Evolutionary conservation across 257 asterid genomes (phyloP).

Genomic region (Solanum megistacrolobum): DNA sequence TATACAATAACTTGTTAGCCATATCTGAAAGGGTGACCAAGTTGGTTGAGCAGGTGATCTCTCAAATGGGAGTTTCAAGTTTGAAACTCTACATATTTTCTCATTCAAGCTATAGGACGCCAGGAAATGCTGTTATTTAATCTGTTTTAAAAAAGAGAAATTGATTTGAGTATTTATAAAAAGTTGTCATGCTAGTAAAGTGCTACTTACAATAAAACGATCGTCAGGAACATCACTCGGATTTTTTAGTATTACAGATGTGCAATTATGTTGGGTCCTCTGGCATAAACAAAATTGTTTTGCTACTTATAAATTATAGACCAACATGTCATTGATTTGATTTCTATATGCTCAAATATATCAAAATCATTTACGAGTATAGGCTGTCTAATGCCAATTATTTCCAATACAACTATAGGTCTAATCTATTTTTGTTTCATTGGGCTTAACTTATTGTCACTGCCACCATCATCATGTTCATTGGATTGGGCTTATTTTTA

Average conservation of each 20-base stretch:
- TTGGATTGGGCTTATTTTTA: background rate
- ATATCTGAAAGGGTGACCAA: background rate
- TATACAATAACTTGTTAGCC: background rate
- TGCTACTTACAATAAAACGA: background rate
- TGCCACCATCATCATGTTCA: background rate
- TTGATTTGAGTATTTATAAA: no score
- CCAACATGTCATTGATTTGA: background rate
- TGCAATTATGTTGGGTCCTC: background rate
- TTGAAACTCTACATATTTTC: background rate
- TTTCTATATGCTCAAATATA: background rate
- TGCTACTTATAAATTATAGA: background rate
- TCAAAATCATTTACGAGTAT: background rate
- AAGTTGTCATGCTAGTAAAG: background rate
- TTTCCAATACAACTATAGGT: no score
- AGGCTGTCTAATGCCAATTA: no score
- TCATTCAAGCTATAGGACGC: background rate
- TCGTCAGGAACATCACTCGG: background rate
- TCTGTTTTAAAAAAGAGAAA: background rate
- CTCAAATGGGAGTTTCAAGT: background rate
- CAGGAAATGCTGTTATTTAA: background rate
- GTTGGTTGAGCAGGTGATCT: background rate
- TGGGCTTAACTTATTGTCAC: background rate
- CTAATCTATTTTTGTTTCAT: no score
- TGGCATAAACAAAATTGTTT: background rate
- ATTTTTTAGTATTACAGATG: background rate